Base-by-base conservation (phyloP, 176 grass and related monocot genomes). In the Aegilops longissima region DNA sequence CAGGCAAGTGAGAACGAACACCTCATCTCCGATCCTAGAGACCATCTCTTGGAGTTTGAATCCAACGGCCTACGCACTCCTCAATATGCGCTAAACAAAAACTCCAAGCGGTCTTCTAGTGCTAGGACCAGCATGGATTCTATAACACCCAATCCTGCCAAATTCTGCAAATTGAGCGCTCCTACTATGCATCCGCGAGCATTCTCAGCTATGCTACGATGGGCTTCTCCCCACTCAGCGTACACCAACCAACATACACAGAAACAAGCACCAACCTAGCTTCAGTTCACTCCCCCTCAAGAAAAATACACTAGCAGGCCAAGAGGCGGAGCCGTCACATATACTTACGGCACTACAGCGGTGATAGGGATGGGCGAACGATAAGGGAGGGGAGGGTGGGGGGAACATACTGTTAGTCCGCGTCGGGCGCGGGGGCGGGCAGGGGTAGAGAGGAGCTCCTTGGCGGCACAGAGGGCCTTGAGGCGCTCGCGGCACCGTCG, bases 401-500 rank as follows among this genome's bases (percentile, higher is more conserved):
- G 14, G 21, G 78, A 44, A 39, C 12, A 16, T 79, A 85, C 56
- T 47, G 85, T 6, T 76, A 62, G 5, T 94, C 64, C 80, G 18
- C 71, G 44, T 40, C 83, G 59, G 13, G 13, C 2, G 66, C 85
- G 18, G 82, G 27, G 5, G 72, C 17, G 44, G 61, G 39, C 17
- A 12, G 93, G 87, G 39, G 82, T 86, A 84, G 84, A 83, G 34
- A 87, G 86, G 72, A 91, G 91, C 67, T 97, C 90, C 82, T 92
- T 92, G 65, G 92, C 92, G 3, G 90, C 84, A 42, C 90, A 82
- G 36, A 97, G 95, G 56, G 90, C 88, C n/a, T 68, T 90, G 44
- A 97, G 77, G 78, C 92, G 87, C 62, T 97, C 90, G 59, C 88
- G 88, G 51, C 92, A 6, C 35, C 35, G 1, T 36, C 35, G 35